Conservation (phyloP, 768 basidiomycete genomes). For the Lactifluus subvellereus region DNA sequence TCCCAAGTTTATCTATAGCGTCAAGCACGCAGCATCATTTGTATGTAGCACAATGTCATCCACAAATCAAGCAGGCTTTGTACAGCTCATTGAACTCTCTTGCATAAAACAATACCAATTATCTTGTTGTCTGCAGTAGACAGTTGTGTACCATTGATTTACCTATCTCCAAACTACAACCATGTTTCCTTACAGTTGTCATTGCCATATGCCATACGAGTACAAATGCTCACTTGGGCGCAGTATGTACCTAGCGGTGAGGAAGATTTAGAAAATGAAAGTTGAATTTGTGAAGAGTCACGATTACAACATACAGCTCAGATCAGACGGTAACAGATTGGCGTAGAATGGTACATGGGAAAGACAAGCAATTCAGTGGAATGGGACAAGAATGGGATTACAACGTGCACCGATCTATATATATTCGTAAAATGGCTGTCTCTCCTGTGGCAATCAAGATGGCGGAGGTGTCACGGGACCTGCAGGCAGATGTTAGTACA, state of each 20-base stretch:
- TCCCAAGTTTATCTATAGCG: neutral
- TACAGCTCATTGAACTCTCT: neutral
- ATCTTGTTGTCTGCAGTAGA: neutral
- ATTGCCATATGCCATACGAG: neutral
- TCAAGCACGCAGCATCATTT: neutral
- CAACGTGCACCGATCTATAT: neutral
- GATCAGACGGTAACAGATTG: neutral
- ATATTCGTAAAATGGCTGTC: neutral
- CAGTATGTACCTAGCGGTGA: neutral
- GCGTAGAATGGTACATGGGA: neutral
- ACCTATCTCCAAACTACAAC: neutral
- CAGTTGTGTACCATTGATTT: neutral
- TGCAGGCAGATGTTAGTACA: constrained; percentile 5
- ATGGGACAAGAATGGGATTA: neutral
- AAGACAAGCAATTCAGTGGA: neutral
- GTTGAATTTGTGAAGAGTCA: neutral
- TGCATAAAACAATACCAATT: neutral
- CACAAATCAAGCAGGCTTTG: neutral
- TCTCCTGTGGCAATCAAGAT: constrained; percentile 20
- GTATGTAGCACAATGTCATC: constrained; percentile 4
- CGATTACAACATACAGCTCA: neutral
- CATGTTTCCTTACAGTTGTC: neutral
- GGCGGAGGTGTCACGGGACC: constrained; percentile 31
- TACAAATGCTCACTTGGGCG: neutral
- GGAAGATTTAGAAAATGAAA: too few relatives aligned